Percentiles rank a stretch among this genome's conserved stretches.
These are phyloP conservation scores for Biscogniauxia marginata DNA, from an alignment of 2,329 filamentous ascomycete species.

Conservation along the genomic window DNA sequence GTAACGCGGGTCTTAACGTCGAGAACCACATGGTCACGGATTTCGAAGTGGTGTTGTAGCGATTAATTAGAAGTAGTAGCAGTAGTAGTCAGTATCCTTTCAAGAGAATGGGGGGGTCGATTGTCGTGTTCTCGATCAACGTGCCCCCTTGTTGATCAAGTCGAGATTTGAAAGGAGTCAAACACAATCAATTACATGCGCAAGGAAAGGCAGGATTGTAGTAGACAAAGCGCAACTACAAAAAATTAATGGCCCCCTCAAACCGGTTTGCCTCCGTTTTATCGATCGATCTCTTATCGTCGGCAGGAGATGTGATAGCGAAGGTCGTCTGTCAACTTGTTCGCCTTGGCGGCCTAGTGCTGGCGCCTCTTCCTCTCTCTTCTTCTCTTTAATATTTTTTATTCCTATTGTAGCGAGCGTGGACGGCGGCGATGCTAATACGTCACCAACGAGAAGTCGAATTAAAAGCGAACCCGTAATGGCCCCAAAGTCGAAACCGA, in stretches of 20 bases:
- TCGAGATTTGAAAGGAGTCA: slow-evolving; percentile 14
- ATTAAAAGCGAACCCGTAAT: slow-evolving; percentile 10
- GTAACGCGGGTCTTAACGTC: slow-evolving; percentile 43
- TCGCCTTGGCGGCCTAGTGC: neutral
- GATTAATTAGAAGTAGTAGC: slow-evolving; percentile 13
- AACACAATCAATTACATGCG: slow-evolving; percentile 24
- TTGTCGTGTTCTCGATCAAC: slow-evolving; percentile 8
- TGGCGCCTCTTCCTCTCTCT: slow-evolving; percentile 3
- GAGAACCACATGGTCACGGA: slow-evolving; percentile 46
- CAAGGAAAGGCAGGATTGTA: neutral
- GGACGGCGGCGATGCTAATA: slow-evolving; percentile 13
- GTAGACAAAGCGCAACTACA: slow-evolving; percentile 17
- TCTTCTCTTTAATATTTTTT: slow-evolving; percentile 3
- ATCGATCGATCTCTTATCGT: neutral
- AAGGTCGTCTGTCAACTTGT: slow-evolving; percentile 9
- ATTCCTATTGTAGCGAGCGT: slow-evolving; percentile 13
- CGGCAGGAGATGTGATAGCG: slow-evolving; percentile 10
- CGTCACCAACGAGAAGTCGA: slow-evolving; percentile 9
- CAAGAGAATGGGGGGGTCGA: slow-evolving; percentile 10
- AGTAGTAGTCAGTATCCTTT: slow-evolving; percentile 4
- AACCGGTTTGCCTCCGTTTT: neutral
- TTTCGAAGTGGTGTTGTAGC: slow-evolving; percentile 1
- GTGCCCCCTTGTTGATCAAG: slow-evolving; percentile 16
- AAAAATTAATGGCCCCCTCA: slow-evolving; percentile 5
- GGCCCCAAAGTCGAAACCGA: slow-evolving; percentile 9